These are phyloP conservation scores for Kodamaea derodonti DNA, from an alignment of 1,139 yeast genomes.

Conservation along the genomic window DNA sequence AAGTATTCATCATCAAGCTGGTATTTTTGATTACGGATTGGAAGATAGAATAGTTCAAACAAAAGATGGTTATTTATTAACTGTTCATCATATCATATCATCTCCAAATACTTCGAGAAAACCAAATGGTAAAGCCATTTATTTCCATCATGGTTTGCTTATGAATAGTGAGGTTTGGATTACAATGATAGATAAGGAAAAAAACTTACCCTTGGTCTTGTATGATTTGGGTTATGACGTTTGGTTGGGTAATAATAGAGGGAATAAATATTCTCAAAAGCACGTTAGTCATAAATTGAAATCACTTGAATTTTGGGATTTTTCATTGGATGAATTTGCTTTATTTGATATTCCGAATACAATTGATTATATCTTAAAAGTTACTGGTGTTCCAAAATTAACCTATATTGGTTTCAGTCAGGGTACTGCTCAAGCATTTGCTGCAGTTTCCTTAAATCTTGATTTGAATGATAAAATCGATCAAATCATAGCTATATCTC, in stretches of 20 bases:
- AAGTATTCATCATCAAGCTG: slow-evolving; percentile 33
- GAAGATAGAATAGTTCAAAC: slow-evolving; percentile 40
- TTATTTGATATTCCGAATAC: slow-evolving; percentile 44
- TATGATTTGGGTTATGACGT: slow-evolving; percentile 84
- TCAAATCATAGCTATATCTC: slow-evolving; percentile 77
- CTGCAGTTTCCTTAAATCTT: slow-evolving; percentile 69
- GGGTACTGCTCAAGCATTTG: slow-evolving; percentile 90
- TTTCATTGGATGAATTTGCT: slow-evolving; percentile 47
- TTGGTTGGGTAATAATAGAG: slow-evolving; percentile 90
- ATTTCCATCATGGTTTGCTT: slow-evolving; percentile 85
- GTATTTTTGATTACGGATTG: slow-evolving; percentile 35
- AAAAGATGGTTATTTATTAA: slow-evolving; percentile 37
- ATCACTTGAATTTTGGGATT: slow-evolving; percentile 40
- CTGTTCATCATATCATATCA: slow-evolving; percentile 24
- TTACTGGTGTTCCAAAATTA: slow-evolving; percentile 32
- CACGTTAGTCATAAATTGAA: slow-evolving; percentile 38
- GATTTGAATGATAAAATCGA: slow-evolving; percentile 65
- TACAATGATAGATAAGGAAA: slow-evolving; percentile 57
- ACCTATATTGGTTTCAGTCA: slow-evolving; percentile 85
- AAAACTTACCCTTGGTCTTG: slow-evolving; percentile 70
- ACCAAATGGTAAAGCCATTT: slow-evolving; percentile 50
- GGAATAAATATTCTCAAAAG: slow-evolving; percentile 74
- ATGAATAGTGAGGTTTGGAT: slow-evolving; percentile 94
- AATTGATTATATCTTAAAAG: slow-evolving; percentile 32
- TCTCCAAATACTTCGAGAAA: slow-evolving; percentile 3